Base-by-base conservation (phyloP, 441 rosid genomes). In the Metrosideros polymorpha region DNA sequence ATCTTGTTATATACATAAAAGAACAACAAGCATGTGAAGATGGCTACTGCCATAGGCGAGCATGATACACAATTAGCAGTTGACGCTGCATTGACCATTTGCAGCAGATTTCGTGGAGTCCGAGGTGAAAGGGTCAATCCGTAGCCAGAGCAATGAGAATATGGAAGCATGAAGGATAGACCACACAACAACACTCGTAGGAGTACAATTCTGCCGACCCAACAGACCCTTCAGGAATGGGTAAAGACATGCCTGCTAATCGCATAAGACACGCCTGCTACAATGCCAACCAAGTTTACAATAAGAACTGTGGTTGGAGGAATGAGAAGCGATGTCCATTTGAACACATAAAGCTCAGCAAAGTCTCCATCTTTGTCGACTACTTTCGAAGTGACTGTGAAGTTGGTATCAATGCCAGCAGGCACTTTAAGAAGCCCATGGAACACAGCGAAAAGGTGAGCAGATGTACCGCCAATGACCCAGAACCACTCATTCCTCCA, bases 401-500 rank as follows among this genome's bases (percentile, higher is more conserved):
- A 97, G 95, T 95, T 94, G 91, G 99, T 97, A 85, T 96, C 98
- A n/a, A 97, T 96, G 50, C 99, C 99, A 1, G 99, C 99, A 84
- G 96, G 98, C 84, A 97, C 99, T 88, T 97, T 97, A 84, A 97
- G 90, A 59, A 97, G 96, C 84, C 99, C 99, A 89, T 97, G 99
- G 94, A 97, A 97, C 88, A 97, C 99, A 1, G 99, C 99, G 57
- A 97, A 97, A 47, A 97, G 95, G 91, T 97, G 99, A 59, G 99
- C 98, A 2, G 99, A 97, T 79, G 99, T 97, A 50, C 99, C 99
- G 61, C 99, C 99, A 9, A 97, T 97, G 88, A 97, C 99, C 99
- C 99, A 97, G 87, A 97, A 97, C 89, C 96, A 99, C 90, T 97
- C 99, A 56, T 97, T 97, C 87, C 99, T 97, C 99, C 99, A 97